Conservation (phyloP, 2,329 filamentous ascomycete genomes). For the Curvularia eragrostidis region DNA sequence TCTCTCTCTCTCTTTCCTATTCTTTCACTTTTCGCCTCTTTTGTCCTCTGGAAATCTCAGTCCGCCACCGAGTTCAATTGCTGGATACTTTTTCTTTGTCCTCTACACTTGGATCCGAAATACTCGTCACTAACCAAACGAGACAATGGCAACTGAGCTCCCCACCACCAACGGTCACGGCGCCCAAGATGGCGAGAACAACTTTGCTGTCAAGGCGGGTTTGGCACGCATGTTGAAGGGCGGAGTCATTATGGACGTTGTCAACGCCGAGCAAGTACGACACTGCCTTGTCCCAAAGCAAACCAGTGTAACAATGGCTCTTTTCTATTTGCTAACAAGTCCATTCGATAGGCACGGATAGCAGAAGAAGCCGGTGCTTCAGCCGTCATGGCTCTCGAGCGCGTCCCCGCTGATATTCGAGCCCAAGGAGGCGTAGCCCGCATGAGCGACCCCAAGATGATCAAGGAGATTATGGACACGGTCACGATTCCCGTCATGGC, state of each 20-base stretch:
- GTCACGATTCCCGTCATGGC: constrained; percentile 99
- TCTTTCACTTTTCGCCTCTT: background rate
- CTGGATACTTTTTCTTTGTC: background rate
- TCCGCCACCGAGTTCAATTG: background rate
- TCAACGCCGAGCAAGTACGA: constrained; percentile 79
- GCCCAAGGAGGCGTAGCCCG: constrained; percentile 90
- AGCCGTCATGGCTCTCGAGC: constrained; percentile 98
- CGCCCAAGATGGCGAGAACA: constrained; percentile 56
- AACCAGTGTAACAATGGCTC: too few relatives aligned
- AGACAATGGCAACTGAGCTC: constrained; percentile 56
- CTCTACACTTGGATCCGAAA: background rate
- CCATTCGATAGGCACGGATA: constrained; percentile 82
- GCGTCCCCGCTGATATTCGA: constrained; percentile 95
- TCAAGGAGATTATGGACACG: constrained; percentile 91
- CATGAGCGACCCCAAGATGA: constrained; percentile 95
- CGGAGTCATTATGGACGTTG: constrained; percentile 99
- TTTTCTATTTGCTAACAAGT: background rate
- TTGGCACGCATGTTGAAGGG: constrained; percentile 98
- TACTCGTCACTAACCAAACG: background rate
- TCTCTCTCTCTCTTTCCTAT: background rate
- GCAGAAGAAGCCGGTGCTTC: constrained; percentile 95
- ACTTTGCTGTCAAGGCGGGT: constrained; percentile 91
- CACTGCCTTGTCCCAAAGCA: background rate
- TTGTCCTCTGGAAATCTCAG: background rate
- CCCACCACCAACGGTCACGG: constrained; percentile 55